These are phyloP conservation scores for Polysphondylium violaceum DNA, from an alignment of 78 protist genomes.

Conservation along the genomic window DNA sequence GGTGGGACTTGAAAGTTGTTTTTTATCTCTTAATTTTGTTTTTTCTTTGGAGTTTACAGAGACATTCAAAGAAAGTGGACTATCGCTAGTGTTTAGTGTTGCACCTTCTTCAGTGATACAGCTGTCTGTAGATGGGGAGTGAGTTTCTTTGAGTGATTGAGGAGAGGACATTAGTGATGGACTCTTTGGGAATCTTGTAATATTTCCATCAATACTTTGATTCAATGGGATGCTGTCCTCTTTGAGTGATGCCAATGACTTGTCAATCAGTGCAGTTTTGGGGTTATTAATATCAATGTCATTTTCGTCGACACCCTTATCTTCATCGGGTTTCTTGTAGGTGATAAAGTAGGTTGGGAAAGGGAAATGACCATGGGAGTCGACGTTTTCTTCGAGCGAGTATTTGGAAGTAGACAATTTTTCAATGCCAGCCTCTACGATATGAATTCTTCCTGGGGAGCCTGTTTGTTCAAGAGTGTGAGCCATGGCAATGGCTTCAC, in stretches of 20 bases:
- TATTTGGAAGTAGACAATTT: neutral
- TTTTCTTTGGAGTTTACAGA: neutral
- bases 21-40: neutral
- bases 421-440: slow-evolving; percentile 13
- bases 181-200: neutral
- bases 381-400: neutral
- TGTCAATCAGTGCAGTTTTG: neutral
- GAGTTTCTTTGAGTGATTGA: slow-evolving; percentile 2
- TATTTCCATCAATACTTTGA: neutral
- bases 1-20: neutral
- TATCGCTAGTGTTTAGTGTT: neutral
- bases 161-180: neutral
- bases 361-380: too few species aligned
- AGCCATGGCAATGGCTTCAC: slow-evolving; percentile 57
- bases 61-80: neutral
- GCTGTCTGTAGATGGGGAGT: neutral
- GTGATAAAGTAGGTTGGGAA: too few species aligned
- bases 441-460: slow-evolving; percentile 47
- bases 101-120: neutral
- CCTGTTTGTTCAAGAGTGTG: slow-evolving; percentile 70
- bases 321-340: too few species aligned
- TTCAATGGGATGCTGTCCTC: neutral
- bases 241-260: neutral
- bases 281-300: neutral
- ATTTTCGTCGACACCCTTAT: neutral